Conservation (phyloP, 352 stramenopile genomes). For the Pythium phragmitis region DNA sequence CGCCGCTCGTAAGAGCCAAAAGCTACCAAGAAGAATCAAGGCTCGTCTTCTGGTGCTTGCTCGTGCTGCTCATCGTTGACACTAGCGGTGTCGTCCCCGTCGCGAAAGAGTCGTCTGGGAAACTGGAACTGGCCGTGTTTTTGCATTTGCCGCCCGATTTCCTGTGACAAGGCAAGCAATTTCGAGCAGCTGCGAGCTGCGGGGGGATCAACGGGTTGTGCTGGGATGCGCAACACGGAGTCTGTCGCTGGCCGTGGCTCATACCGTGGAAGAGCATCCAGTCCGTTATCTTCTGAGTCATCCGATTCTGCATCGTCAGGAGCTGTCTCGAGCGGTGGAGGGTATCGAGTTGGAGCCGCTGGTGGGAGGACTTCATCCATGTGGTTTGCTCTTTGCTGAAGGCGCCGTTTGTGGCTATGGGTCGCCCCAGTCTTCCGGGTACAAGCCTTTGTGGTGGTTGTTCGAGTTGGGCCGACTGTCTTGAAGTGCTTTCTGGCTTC, state of each 20-base stretch:
- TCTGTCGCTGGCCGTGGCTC: background rate
- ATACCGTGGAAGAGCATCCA: conserved; percentile 19
- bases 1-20: conserved; percentile 4
- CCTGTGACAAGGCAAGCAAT: conserved; percentile 22
- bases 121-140: conserved; percentile 39
- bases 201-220: background rate
- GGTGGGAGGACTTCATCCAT: conserved; percentile 20
- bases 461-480: background rate
- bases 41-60: conserved; percentile 16
- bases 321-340: background rate
- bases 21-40: background rate
- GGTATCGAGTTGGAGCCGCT: conserved; percentile 19
- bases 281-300: conserved; percentile 22
- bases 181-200: conserved; percentile 12
- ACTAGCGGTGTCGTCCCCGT: background rate
- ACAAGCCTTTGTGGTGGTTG: background rate
- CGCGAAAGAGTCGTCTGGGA: conserved; percentile 31
- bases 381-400: conserved; percentile 4
- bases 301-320: conserved; percentile 28
- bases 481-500: conserved; percentile 17
- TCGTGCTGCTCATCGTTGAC: conserved; percentile 1
- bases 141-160: conserved; percentile 32
- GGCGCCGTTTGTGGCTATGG: conserved; percentile 16
- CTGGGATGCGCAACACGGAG: background rate
- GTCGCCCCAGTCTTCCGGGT: background rate